Conservation (phyloP, 2,329 filamentous ascomycete genomes). For the Cercospora nicotianae region DNA sequence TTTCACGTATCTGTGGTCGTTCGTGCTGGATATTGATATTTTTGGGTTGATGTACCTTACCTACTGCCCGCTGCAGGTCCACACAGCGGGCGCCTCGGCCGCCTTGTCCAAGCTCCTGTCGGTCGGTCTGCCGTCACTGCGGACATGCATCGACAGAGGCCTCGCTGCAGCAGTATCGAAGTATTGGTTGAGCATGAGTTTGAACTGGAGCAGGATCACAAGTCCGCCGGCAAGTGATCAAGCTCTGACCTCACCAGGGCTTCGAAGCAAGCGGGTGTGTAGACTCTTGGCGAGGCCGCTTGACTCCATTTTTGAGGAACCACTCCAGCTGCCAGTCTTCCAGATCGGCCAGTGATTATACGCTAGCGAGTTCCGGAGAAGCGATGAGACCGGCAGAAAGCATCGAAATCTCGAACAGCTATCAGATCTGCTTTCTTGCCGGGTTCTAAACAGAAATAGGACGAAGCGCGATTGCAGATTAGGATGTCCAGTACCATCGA, state of each 20-base stretch:
- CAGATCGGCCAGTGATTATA: neutral
- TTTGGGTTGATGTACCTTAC: neutral
- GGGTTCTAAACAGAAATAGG: neutral
- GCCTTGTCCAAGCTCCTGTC: neutral
- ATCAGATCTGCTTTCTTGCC: neutral
- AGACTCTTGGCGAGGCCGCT: neutral
- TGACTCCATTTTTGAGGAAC: neutral
- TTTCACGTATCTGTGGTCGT: slow-evolving; percentile 14
- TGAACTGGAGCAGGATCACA: neutral
- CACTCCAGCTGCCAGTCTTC: neutral
- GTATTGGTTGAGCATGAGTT: neutral
- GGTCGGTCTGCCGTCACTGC: neutral
- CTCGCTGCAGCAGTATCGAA: neutral
- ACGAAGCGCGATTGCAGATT: neutral
- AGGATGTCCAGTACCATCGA: neutral
- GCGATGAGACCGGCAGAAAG: neutral
- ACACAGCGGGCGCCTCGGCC: neutral
- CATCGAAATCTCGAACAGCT: neutral
- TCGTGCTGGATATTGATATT: neutral
- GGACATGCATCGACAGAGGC: neutral
- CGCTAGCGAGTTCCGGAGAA: neutral
- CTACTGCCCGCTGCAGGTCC: neutral
- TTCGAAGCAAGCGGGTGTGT: neutral
- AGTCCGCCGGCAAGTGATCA: neutral
- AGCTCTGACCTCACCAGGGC: neutral